Evolutionary conservation across 306 rosid species (phyloP).

Genomic region (Ceratonia siliqua): DNA sequence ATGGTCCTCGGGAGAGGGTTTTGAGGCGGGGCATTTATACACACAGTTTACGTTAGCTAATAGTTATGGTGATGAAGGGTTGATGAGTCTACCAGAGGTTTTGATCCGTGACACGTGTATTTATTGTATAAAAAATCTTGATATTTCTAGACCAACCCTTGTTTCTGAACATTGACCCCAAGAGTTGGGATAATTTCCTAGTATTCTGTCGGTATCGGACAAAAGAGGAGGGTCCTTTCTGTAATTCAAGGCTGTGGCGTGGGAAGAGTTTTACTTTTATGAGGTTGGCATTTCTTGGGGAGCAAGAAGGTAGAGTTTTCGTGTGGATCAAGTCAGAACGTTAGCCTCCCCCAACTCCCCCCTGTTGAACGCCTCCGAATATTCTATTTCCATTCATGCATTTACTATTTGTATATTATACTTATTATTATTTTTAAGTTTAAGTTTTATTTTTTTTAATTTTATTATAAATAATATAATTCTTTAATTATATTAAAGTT

Average conservation of each 20-base stretch:
- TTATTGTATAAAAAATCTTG: too few relatives aligned
- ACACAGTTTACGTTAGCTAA: neutral
- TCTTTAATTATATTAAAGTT: too few relatives aligned
- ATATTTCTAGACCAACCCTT: too few relatives aligned
- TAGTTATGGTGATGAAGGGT: too few relatives aligned
- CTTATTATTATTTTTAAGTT: too few relatives aligned
- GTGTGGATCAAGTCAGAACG: conserved; percentile 15
- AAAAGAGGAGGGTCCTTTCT: neutral
- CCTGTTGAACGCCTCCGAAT: neutral
- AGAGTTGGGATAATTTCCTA: neutral
- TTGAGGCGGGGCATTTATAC: neutral
- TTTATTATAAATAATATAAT: too few relatives aligned
- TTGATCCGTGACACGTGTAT: neutral
- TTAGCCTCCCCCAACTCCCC: neutral
- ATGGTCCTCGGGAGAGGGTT: neutral
- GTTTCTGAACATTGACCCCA: neutral
- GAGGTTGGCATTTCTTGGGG: conserved; percentile 38
- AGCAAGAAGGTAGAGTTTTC: conserved; percentile 28
- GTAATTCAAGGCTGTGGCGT: neutral
- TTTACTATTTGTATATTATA: neutral
- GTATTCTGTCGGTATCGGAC: too few relatives aligned
- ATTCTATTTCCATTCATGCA: neutral
- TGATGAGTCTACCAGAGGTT: neutral
- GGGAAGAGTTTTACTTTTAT: neutral
- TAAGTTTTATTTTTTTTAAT: too few relatives aligned